phyloP scores from a whole-genome alignment of 2,329 filamentous ascomycete species.

The Periglandula ipomoeae region DNA sequence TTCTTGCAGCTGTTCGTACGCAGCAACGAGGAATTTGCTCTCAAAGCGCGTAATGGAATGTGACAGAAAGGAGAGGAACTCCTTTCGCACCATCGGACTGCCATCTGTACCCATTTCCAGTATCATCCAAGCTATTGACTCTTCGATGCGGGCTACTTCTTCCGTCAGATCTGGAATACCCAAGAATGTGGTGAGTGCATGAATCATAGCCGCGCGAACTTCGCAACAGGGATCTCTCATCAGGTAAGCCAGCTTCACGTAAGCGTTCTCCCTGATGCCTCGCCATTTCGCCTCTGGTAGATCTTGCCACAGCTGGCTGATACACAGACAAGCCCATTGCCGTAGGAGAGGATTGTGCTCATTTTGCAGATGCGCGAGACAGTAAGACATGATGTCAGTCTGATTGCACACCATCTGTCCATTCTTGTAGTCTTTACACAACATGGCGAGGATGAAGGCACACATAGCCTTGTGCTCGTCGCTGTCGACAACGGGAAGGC shows the following conservation, averaged over 20 bases:
- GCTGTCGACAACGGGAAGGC: conserved; percentile 75
- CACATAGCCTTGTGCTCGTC: conserved; percentile 98
- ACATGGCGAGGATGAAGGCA: conserved; percentile 92
- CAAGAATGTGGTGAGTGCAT: conserved; percentile 88
- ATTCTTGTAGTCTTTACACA: conserved; percentile 89
- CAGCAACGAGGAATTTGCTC: conserved; percentile 83
- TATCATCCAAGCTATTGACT: conserved; percentile 80
- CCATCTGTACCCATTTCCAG: conserved; percentile 90
- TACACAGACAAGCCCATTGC: conserved; percentile 92
- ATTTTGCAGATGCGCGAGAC: conserved; percentile 73
- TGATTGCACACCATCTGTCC: conserved; percentile 88
- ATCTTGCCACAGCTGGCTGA: conserved; percentile 90
- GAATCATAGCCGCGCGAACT: conserved; percentile 85
- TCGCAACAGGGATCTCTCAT: conserved; percentile 83
- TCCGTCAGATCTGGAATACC: conserved; percentile 89
- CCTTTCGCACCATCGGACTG: conserved; percentile 87
- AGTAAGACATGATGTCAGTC: conserved; percentile 82
- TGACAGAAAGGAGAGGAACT: conserved; percentile 88
- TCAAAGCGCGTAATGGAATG: conserved; percentile 85
- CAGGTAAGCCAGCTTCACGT: conserved; percentile 69
- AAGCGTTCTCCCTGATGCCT: conserved; percentile 82
- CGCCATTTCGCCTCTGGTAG: conserved; percentile 91
- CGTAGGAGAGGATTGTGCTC: conserved; percentile 79
- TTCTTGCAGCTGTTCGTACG: conserved; percentile 82
- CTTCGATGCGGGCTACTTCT: conserved; percentile 83